Percentiles rank a stretch among this genome's conserved stretches.
Evolutionary conservation across 164 flowering plant genomes (phyloP).

Genomic region (Buxus sempervirens): DNA sequence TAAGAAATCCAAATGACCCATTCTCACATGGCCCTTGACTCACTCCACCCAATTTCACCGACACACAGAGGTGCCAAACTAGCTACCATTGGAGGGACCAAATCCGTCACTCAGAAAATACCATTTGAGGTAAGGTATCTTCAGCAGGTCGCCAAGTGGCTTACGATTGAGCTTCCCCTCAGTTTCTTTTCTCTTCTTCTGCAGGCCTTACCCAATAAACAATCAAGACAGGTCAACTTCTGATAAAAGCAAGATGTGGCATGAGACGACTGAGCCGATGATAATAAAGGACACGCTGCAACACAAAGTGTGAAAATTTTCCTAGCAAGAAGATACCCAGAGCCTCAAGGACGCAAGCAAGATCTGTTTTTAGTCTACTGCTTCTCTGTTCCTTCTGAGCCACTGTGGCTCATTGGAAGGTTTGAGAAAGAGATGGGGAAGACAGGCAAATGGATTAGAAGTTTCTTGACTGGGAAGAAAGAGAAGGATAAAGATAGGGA

Average conservation of each 20-base stretch:
- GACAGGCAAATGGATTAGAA: slow-evolving; percentile 64
- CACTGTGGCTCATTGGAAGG: background rate
- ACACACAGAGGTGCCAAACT: background rate
- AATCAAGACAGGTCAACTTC: slow-evolving; percentile 18
- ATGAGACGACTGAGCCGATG: background rate
- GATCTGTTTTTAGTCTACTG: slow-evolving; percentile 12
- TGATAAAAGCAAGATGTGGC: background rate
- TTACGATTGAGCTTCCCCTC: slow-evolving; percentile 9
- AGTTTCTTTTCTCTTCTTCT: slow-evolving; percentile 7
- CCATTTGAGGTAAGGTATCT: slow-evolving; percentile 5
- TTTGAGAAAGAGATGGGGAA: slow-evolving; percentile 49
- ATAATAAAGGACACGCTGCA: background rate
- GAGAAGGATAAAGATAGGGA: slow-evolving; percentile 38
- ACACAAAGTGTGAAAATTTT: background rate
- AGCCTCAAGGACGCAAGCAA: no score
- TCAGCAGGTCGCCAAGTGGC: slow-evolving; percentile 43
- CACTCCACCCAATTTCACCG: background rate
- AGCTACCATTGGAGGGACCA: background rate
- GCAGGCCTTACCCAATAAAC: slow-evolving; percentile 42
- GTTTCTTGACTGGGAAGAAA: slow-evolving; percentile 67
- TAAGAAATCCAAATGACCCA: background rate
- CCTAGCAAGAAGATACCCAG: background rate
- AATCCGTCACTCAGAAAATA: slow-evolving; percentile 6
- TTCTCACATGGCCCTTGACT: slow-evolving; percentile 13
- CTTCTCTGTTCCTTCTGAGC: slow-evolving; percentile 1